Conservation (phyloP, 1,139 yeast species). For the Sugiyamaella neomexicana region DNA sequence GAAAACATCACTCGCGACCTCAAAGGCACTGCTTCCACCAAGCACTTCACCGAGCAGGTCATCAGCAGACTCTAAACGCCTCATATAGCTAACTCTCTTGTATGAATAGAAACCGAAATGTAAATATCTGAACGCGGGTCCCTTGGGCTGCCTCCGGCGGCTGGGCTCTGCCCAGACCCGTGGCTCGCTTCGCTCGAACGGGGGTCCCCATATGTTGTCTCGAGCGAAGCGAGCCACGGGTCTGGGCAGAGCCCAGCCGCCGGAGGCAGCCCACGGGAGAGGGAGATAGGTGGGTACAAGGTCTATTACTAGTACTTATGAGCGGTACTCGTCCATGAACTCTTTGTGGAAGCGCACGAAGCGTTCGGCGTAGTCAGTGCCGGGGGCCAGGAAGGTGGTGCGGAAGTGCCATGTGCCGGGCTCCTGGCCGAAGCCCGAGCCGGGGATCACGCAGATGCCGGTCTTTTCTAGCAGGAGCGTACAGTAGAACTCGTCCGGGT, state of each 20-base stretch:
- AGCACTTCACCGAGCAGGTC: conserved; percentile 82
- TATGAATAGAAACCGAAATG: conserved; percentile 17
- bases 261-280: no score
- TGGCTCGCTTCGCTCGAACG: conserved; percentile 6
- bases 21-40: conserved; percentile 87
- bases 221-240: no score
- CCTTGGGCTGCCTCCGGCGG: conserved; percentile 10
- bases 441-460: conserved; percentile 98
- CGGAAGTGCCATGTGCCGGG: conserved; percentile 87
- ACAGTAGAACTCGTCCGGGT: conserved; percentile 85
- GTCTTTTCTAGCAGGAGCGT: conserved; percentile 75
- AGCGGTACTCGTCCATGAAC: conserved; percentile 61
- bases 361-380: conserved; percentile 76
- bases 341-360: conserved; percentile 76
- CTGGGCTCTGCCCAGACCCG: conserved; percentile 14
- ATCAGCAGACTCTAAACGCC: conserved; percentile 50
- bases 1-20: conserved; percentile 94
- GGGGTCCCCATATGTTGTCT: no score
- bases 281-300: no score
- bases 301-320: no score
- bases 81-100: conserved; percentile 2
- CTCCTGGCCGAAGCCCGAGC: conserved; percentile 93
- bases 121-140: not conserved
- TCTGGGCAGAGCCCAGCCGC: no score
- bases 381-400: conserved; percentile 96